phyloP scores from a whole-genome alignment of 148 eudicot genomes.

The Cornus florida region DNA sequence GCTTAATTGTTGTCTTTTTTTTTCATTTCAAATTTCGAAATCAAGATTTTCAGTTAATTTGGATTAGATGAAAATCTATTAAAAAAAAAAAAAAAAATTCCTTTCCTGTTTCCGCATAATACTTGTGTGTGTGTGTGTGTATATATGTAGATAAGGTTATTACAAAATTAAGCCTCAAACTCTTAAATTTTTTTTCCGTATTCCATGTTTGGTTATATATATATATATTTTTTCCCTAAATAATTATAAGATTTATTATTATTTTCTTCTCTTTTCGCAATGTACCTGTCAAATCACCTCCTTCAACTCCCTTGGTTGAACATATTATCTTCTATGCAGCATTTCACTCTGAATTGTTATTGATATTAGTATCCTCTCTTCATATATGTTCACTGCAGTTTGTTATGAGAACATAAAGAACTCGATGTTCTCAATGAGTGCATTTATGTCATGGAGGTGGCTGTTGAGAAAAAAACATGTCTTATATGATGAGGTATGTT shows the following conservation, averaged over 20 bases:
- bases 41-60: background rate
- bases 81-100: too few relatives aligned
- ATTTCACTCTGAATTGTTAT: background rate
- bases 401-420: conserved; percentile 41
- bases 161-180: background rate
- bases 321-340: background rate
- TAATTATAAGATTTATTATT: background rate
- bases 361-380: background rate
- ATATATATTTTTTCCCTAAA: too few relatives aligned
- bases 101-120: background rate
- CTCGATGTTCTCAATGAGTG: conserved; percentile 59
- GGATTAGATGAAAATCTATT: background rate
- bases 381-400: conserved; percentile 41
- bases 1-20: too few relatives aligned
- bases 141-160: background rate
- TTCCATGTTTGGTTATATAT: background rate
- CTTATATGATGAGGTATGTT: conserved; percentile 55
- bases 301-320: background rate
- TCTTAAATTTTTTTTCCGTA: background rate
- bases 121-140: background rate
- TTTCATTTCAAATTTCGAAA: background rate
- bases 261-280: background rate
- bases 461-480: conserved; percentile 51
- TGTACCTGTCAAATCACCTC: background rate
- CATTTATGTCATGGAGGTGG: conserved; percentile 71